Base-by-base conservation (phyloP, 148 eudicot species). In the Agrostemma githago region DNA sequence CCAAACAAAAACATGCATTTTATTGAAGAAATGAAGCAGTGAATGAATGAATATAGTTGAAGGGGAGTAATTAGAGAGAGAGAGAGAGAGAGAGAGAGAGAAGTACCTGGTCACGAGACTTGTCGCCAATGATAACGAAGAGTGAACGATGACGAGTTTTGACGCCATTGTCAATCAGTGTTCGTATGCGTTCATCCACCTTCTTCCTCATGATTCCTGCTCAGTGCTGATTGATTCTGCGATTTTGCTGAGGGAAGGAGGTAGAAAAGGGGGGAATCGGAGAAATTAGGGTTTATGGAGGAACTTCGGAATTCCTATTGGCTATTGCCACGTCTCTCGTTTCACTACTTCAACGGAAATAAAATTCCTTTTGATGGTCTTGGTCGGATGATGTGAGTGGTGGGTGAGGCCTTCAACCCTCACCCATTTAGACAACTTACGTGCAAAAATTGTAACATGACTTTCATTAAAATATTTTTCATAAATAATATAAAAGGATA, bases 91-190 rank as follows among this genome's bases (percentile, higher is more conserved):
- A 26, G 34, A 26, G 34, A 51, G 65, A 21, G 58, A 44, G 41
- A 46, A 53, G 64, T 74, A 66, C 97, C 91, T 88, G 97, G 80
- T 89, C 90, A 19, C 86, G 95, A 38, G 88, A 91, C 63, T 94
- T 94, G 80, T 94, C 98, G 11, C 98, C 98, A 21, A 94, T 78
- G 15, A 94, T 88, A 78, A 91, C 84, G 44, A 94, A 86, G 72
- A 94, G 66, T n/a, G 98, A 94, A 37, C 98, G 97, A 74, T 91
- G 98, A 17, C 88, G 79, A 26, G 73, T 83, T 79, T 88, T 91
- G 75, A 91, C 98, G 34, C 98, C 97, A 73, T 94, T 94, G 56
- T 94, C 96, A n/a, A 94, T 94, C 41, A 94, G 85, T 41, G 92
- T 89, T 75, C 96, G 66, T 62, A 94, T 89, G 9, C 98, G 89